phyloP scores from a whole-genome alignment of 2,329 filamentous ascomycete genomes.

The Grosmannia serpens region DNA sequence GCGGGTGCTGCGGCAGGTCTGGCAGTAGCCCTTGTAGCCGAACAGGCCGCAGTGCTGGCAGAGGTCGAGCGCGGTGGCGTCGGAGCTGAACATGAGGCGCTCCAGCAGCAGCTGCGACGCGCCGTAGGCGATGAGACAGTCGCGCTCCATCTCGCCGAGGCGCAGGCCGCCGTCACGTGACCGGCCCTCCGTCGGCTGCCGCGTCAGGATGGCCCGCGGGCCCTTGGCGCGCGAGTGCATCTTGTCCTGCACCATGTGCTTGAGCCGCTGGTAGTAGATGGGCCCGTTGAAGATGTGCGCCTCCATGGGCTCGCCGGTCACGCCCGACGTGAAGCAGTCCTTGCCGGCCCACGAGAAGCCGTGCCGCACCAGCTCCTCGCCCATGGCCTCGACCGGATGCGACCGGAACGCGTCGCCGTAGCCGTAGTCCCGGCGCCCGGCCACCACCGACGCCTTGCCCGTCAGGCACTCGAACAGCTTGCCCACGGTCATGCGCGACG shows the following conservation, averaged over 20 bases:
- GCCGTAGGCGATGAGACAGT: slow-evolving; percentile 95
- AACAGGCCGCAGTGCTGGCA: slow-evolving; percentile 92
- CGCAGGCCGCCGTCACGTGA: slow-evolving; percentile 85
- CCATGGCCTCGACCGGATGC: slow-evolving; percentile 80
- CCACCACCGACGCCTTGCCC: slow-evolving; percentile 82
- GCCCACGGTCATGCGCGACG: slow-evolving; percentile 97
- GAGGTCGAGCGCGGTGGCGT: slow-evolving; percentile 83
- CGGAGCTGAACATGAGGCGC: slow-evolving; percentile 86
- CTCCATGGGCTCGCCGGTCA: slow-evolving; percentile 86
- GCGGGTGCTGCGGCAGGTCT: slow-evolving; percentile 76
- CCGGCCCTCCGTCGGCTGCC: slow-evolving; percentile 92
- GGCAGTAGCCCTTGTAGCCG: slow-evolving; percentile 90
- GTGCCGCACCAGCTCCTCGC: slow-evolving; percentile 67
- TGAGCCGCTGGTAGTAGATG: slow-evolving; percentile 98
- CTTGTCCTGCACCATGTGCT: slow-evolving; percentile 99
- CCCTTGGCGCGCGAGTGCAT: slow-evolving; percentile 94
- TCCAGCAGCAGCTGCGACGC: slow-evolving; percentile 87
- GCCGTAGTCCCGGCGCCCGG: slow-evolving; percentile 80
- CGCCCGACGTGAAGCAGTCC: slow-evolving; percentile 89
- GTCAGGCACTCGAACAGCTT: slow-evolving; percentile 94
- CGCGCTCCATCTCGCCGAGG: slow-evolving; percentile 96
- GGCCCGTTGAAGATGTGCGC: slow-evolving; percentile 98
- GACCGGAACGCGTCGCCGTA: slow-evolving; percentile 70
- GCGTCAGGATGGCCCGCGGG: slow-evolving; percentile 80
- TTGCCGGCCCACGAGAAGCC: slow-evolving; percentile 97